Base-by-base conservation (phyloP, 148 eudicot species). In the Amaranthus cruentus region DNA sequence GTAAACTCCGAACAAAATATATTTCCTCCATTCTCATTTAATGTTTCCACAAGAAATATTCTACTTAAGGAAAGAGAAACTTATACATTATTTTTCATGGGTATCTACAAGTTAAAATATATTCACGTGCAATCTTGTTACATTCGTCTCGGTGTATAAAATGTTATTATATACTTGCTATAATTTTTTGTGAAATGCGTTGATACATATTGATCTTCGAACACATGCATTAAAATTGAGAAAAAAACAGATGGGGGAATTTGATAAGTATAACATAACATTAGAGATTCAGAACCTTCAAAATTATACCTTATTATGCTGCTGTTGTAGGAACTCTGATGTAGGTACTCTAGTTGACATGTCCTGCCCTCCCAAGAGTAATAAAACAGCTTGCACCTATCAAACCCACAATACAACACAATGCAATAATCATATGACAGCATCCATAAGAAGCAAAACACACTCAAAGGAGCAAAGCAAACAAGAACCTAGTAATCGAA, bases 321-420 rank as follows among this genome's bases (percentile, higher is more conserved):
- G 86, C 44, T 83, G 79, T 62, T 75, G 69, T 60, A 75, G 55
- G 74, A 66, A 80, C 55, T 80, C 84, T 70, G 87, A 79, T 52
- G 78, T 73, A 60, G 85, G 82, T 61, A 85, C 76, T 21, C 55
- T 83, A 42, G 75, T 66, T 50, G 88, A 85, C 9, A 79, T 70
- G 42, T 90, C 92, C 63, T 59, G 67, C 49, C 90, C 88, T 68
- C 92, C 96, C 82, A 90, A 79, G 38, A 90, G 90, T 71, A 87
- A 76, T 68, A 90, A 70, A 61, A 90, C 88, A 48, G 96, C 96
- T 78, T 90, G 92, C 73, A 88, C 96, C 96, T 90, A 74, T 48
- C 73, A 66, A 62, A 62, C 15, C 54, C 68, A 65, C 47, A 72
- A 43, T 57, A 28, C 67, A 66, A 55, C 54, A 62, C 69, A 62